Conservation (phyloP, 306 rosid genomes). For the Cucumis melo region DNA sequence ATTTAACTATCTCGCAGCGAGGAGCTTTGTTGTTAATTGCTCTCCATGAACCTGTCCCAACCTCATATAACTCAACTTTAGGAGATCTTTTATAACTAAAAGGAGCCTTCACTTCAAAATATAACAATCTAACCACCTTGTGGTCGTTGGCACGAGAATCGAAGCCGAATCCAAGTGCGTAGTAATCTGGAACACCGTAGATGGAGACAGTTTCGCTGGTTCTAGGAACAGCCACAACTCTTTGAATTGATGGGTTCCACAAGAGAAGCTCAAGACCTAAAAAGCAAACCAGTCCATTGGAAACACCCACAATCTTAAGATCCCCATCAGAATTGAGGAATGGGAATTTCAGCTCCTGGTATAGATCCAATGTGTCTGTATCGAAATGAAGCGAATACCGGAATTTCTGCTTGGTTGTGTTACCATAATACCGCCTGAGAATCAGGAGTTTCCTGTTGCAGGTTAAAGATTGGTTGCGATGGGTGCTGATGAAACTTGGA, state of each 20-base stretch:
- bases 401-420: neutral
- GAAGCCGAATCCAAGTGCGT: conserved; percentile 9
- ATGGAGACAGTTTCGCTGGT: neutral
- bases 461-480: neutral
- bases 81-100: neutral
- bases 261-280: neutral
- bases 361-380: neutral
- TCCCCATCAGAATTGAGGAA: neutral
- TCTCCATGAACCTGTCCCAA: conserved; percentile 2
- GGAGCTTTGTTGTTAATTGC: conserved; percentile 5
- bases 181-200: neutral
- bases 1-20: neutral
- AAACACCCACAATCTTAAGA: conserved; percentile 2
- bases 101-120: neutral
- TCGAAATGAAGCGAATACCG: conserved; percentile 11
- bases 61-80: conserved; percentile 4
- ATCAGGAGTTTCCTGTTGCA: neutral
- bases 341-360: conserved; percentile 8
- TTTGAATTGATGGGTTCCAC: conserved; percentile 13
- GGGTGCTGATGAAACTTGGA: conserved; percentile 5
- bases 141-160: neutral
- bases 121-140: conserved; percentile 9
- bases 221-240: neutral
- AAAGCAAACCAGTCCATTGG: conserved; percentile 11
- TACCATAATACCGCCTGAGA: neutral